These are phyloP conservation scores for Plectosphaerella cucumerina DNA, from an alignment of 2,329 filamentous ascomycete genomes.

Conservation along the genomic window DNA sequence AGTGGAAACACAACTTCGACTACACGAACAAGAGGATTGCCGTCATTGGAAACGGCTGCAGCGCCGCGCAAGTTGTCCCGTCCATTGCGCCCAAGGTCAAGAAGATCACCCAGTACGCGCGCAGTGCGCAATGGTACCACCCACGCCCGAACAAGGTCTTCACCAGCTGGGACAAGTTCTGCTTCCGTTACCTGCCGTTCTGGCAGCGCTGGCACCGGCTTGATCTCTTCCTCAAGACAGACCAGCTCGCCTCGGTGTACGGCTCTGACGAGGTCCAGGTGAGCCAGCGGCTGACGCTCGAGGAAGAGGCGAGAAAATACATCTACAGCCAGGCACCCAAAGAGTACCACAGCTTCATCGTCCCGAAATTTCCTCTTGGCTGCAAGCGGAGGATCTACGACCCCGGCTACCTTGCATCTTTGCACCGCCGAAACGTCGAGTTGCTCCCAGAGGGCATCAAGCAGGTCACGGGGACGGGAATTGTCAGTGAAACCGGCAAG, in stretches of 20 bases:
- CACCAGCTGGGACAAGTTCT: constrained; percentile 12
- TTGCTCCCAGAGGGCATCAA: constrained; percentile 19
- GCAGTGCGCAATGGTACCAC: constrained; percentile 19
- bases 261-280: constrained; percentile 8
- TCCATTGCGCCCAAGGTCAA: constrained; percentile 20
- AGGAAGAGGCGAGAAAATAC: constrained; percentile 15
- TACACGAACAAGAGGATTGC: constrained; percentile 25
- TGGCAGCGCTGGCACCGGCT: constrained; percentile 14
- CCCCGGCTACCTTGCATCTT: constrained; percentile 23
- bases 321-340: constrained; percentile 18
- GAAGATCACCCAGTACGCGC: constrained; percentile 19
- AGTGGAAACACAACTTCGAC: constrained; percentile 23
- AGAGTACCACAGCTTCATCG: constrained; percentile 22
- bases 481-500: constrained; percentile 14
- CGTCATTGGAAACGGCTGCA: constrained; percentile 32
- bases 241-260: constrained; percentile 14
- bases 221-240: constrained; percentile 16
- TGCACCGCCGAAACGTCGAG: constrained; percentile 24
- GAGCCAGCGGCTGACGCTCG: constrained; percentile 7
- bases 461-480: constrained; percentile 19
- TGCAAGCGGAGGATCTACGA: constrained; percentile 31
- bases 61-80: constrained; percentile 29
- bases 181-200: constrained; percentile 17
- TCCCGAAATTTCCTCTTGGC: constrained; percentile 26
- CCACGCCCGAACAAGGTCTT: constrained; percentile 15